phyloP scores from a whole-genome alignment of 2,329 filamentous ascomycete genomes.

The Apiospora aurea region DNA sequence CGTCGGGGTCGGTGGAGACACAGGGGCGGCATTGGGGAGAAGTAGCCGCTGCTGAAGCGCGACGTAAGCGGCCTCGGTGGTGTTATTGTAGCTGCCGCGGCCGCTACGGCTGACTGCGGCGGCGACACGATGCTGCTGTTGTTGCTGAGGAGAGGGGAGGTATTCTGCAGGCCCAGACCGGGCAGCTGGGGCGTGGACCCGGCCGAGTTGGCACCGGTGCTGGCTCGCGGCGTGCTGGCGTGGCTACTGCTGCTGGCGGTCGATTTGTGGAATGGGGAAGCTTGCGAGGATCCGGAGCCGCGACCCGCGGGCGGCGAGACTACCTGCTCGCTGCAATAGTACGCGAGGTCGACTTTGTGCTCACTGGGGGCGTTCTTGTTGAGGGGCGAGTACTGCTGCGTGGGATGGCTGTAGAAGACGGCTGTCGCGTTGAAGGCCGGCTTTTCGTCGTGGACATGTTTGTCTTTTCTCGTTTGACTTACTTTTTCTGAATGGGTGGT shows the following conservation, averaged over 20 bases:
- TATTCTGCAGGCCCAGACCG: neutral
- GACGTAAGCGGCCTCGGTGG: neutral
- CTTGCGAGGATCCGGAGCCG: neutral
- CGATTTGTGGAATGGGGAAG: neutral
- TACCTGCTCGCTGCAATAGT: neutral
- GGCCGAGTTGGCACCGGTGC: neutral
- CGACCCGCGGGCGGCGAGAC: neutral
- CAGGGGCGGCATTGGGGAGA: neutral
- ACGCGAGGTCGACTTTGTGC: neutral
- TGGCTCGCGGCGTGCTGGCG: neutral
- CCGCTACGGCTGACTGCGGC: neutral
- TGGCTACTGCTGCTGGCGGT: neutral
- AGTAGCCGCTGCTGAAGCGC: neutral
- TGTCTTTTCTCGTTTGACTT: conserved; percentile 30
- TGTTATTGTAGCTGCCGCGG: neutral
- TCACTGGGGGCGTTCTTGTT: neutral
- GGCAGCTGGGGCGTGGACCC: neutral
- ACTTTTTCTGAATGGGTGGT: conserved; percentile 31
- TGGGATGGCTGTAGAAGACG: neutral
- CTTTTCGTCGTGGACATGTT: conserved; percentile 30
- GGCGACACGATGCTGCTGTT: neutral
- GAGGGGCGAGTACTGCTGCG: neutral
- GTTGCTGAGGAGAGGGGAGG: neutral
- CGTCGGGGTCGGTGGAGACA: neutral
- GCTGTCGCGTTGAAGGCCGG: conserved; percentile 26